Conservation (phyloP, 208 protist genomes). For the Herpetomonas tarakana region DNA sequence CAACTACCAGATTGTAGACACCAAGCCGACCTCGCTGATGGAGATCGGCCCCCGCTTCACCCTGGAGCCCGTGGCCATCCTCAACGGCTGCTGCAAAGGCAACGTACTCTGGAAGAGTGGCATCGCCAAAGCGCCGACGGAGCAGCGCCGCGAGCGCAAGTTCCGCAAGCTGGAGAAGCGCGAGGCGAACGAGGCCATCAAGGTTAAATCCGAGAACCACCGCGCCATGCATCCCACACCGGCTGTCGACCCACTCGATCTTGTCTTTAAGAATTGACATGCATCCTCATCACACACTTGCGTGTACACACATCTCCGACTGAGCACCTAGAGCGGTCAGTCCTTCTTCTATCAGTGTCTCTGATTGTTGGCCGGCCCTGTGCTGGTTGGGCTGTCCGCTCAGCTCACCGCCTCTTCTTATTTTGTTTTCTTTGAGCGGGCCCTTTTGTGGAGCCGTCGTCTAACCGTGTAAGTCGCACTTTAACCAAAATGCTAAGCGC, state of each 20-base stretch:
- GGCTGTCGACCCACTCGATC: constrained; percentile 58
- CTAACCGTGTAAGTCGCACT: too few relatives aligned
- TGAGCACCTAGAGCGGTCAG: too few relatives aligned
- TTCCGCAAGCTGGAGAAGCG: constrained; percentile 69
- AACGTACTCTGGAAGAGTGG: constrained; percentile 93
- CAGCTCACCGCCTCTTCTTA: too few relatives aligned
- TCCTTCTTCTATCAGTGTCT: too few relatives aligned
- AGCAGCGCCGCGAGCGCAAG: constrained; percentile 78
- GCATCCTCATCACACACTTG: neutral
- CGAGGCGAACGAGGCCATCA: constrained; percentile 61
- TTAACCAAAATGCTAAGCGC: too few relatives aligned
- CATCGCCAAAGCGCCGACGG: constrained; percentile 56
- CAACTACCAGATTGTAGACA: constrained; percentile 96
- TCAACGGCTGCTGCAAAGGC: constrained; percentile 94
- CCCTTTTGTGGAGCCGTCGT: too few relatives aligned
- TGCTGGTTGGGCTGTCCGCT: too few relatives aligned
- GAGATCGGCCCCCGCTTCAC: constrained; percentile 98
- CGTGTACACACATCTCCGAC: neutral
- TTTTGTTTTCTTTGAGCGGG: too few relatives aligned
- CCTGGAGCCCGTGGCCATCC: constrained; percentile 92
- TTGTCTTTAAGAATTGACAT: constrained; percentile 53
- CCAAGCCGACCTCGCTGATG: constrained; percentile 70
- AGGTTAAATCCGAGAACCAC: constrained; percentile 58
- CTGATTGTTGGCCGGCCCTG: too few relatives aligned
- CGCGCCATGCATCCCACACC: constrained; percentile 60